Base-by-base conservation (phyloP, 805 yeast species). In the Pichia paraexigua region DNA sequence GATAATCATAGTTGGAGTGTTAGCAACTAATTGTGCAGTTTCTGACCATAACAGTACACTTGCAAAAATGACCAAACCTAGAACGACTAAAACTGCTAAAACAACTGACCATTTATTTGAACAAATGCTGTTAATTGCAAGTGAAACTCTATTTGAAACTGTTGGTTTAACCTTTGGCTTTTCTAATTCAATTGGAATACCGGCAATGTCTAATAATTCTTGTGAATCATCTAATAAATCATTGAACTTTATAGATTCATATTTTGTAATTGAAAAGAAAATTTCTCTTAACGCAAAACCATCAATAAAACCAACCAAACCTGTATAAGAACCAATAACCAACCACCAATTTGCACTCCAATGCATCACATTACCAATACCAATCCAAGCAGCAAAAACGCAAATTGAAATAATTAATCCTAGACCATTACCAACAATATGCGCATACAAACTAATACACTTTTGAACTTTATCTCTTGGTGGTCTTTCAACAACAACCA, bases 321-420 rank as follows among this genome's bases (percentile, higher is more conserved):
- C 77, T 0, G 77, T 70, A 53, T 73, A 73, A 2, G 77, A 72
- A 45, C 77, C 77, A 54, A 72, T 72, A 39, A 73, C 70, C 41
- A 73, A 58, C 76, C 76, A 73, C 77, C 77, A 73, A 50, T 71
- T 62, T 46, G 65, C 67, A 55, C 57, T 56, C 69, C 69, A 73
- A 30, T 59, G 32, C 70, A 73, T 63, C 15, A 60, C 50, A 41
- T 56, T 48, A 41, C 77, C 77, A 35, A 71, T 60, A 25, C 60
- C 60, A 17, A 71, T n/a, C 77, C 77, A 73, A 21, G 58, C 66
- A 12, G 56, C 57, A 48, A 73, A 64, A 9, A 66, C 76, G 27
- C 54, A 55, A 20, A 60, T 41, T 12, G 72, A 65, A 44, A 73
- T 60, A 5, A 63, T 37, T 1, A 71, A 60, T 37, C 77, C 77